Evolutionary conservation across 805 yeast genomes (phyloP).

Genomic region (Wickerhamiella kazuoi): DNA sequence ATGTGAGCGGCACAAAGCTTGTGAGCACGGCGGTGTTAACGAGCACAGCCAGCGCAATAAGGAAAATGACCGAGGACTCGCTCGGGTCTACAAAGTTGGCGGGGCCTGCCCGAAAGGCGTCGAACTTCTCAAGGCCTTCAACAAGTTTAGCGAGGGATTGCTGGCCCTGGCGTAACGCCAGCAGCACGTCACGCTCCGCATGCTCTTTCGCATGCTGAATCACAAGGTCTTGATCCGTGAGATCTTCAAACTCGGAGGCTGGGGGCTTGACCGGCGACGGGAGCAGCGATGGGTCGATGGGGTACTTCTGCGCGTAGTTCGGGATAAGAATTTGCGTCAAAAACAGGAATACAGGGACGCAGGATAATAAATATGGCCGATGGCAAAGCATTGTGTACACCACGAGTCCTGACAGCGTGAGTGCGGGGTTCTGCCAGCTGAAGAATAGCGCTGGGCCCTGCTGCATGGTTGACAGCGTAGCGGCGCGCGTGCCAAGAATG

Average conservation of each 20-base stretch:
- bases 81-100: conserved; percentile 59
- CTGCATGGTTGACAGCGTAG: conserved; percentile 40
- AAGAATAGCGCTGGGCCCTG: conserved; percentile 41
- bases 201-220: conserved; percentile 5
- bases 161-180: conserved; percentile 29
- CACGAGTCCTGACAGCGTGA: conserved; percentile 43
- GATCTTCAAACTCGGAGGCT: conserved; percentile 11
- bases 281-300: conserved; percentile 11
- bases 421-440: conserved; percentile 61
- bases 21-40: conserved; percentile 19
- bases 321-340: conserved; percentile 48
- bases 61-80: conserved; percentile 42
- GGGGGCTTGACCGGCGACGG: conserved; percentile 10
- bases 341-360: conserved; percentile 42
- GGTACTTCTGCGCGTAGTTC: conserved; percentile 30
- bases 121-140: conserved; percentile 31
- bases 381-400: conserved; percentile 49
- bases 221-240: conserved; percentile 8
- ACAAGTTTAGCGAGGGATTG: conserved; percentile 40
- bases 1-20: conserved; percentile 36
- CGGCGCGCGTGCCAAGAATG: conserved; percentile 36
- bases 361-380: conserved; percentile 50
- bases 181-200: conserved; percentile 10
- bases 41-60: conserved; percentile 23
- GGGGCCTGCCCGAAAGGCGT: conserved; percentile 38